phyloP scores from a whole-genome alignment of 441 rosid genomes.

The Capsella rubella region DNA sequence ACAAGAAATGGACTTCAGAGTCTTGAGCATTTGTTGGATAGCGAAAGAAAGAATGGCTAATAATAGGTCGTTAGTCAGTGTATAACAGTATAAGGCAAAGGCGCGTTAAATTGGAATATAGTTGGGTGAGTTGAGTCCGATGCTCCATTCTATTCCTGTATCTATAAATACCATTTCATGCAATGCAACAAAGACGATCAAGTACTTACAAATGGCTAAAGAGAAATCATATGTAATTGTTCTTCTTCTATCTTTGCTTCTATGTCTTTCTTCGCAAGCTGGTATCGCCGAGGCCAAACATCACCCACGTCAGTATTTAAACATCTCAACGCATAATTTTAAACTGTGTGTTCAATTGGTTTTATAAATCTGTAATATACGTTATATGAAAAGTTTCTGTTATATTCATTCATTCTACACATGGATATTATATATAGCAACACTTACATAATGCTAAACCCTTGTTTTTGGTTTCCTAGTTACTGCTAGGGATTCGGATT shows the following conservation, averaged over 20 bases:
- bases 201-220: background rate
- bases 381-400: no score
- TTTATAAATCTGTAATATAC: background rate
- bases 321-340: no score
- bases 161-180: background rate
- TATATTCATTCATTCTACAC: no score
- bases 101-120: conserved; percentile 21
- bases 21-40: conserved; percentile 11
- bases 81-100: background rate
- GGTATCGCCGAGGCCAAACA: conserved; percentile 11
- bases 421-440: no score
- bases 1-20: background rate
- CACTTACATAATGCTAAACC: background rate
- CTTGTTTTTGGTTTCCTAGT: background rate
- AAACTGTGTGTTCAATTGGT: background rate
- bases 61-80: conserved; percentile 5
- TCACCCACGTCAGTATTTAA: conserved; percentile 14
- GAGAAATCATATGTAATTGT: conserved; percentile 9
- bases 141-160: background rate
- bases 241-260: conserved; percentile 28
- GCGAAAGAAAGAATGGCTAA: conserved; percentile 24
- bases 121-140: background rate
- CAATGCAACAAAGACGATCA: background rate
- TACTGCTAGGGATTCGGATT: background rate
- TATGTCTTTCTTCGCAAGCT: conserved; percentile 24